phyloP scores from a whole-genome alignment of 768 basidiomycete genomes.

The Lactarius akahatsu region DNA sequence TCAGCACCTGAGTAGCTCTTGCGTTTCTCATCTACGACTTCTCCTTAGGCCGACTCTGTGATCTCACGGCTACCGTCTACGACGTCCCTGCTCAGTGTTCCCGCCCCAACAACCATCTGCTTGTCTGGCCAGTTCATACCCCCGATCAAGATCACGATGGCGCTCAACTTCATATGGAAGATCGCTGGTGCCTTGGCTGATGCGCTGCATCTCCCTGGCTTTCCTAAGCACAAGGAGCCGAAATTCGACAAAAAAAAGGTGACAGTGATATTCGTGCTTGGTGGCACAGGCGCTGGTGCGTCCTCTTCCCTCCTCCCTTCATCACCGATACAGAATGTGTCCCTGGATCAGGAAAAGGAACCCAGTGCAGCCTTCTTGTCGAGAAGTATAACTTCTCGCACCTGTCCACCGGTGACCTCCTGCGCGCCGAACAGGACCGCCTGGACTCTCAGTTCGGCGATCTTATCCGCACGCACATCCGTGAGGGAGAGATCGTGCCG shows the following conservation, averaged over 20 bases:
- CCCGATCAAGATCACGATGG: slow-evolving; percentile 33
- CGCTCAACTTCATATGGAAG: slow-evolving; percentile 46
- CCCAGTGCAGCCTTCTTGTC: slow-evolving; percentile 86
- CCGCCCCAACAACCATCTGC: slow-evolving; percentile 61
- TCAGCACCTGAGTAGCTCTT: too few species aligned
- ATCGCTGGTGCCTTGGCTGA: slow-evolving; percentile 39
- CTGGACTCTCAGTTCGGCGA: slow-evolving; percentile 80
- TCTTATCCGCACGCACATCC: slow-evolving; percentile 85
- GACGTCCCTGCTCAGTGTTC: slow-evolving; percentile 54
- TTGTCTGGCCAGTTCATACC: slow-evolving; percentile 57
- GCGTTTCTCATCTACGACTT: too few species aligned
- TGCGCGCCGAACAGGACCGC: slow-evolving; percentile 90
- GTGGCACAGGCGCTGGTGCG: slow-evolving; percentile 94
- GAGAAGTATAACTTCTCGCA: slow-evolving; percentile 86
- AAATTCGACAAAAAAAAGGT: slow-evolving; percentile 70
- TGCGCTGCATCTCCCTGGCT: slow-evolving; percentile 34
- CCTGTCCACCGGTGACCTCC: slow-evolving; percentile 96
- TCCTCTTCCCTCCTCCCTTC: neutral
- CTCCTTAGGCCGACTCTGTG: too few species aligned
- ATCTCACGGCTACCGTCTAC: slow-evolving; percentile 37
- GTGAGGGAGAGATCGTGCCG: slow-evolving; percentile 91
- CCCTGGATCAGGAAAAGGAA: slow-evolving; percentile 77
- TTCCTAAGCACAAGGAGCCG: neutral
- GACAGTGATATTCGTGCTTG: slow-evolving; percentile 91
- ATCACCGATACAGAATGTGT: slow-evolving; percentile 6